Evolutionary conservation across 1,284 basidiomycete species (phyloP), one percentile per base, ranked within the genome.

Genomic region (Blastosporella zonata): DNA sequence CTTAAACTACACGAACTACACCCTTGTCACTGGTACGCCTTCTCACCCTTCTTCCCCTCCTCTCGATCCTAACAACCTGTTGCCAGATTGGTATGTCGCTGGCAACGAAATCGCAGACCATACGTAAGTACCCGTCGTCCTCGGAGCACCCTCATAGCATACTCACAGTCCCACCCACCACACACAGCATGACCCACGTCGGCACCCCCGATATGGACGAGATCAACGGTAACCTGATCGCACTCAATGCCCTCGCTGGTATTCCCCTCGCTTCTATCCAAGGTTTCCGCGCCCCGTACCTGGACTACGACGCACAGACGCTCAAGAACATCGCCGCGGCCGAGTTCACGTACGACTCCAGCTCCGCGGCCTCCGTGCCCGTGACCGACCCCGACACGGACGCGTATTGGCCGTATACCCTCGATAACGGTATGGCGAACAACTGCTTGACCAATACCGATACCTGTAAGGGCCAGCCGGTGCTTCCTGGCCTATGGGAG

Each of bases 61-160:
- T 13, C 13, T 7, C 29, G 13, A 3, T 17, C 7, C 33, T 34
- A 33, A 23, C 38, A 33, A 7, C 35, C 47, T 28, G 35, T 48
- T n/a, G 17, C 50, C 43, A 68, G 87, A 92, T 64, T 90, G 84
- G 83, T 91, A 73, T 64, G 87, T 91, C 36, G 84, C 83, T 6
- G 89, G 90, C 29, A 91, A 92, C 64, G 89, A 93, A 62, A 87
- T 93, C 54, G 88, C 84, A n/a, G 89, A 91, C 67, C 87, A 90
- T 66, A 90, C 87, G 82, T 84, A 67, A 57, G 79, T 35, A 18
- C 21, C 33, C 23, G 49, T 21, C 22, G 46, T 43, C 6, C 1
- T 29, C 10, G 13, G 5, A 10, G 6, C 9, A 21, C n/a, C n/a
- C 9, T 23, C 2, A 10, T 6, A 6, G 36, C 7, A 18, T 10